Base-by-base conservation (phyloP, 1,284 basidiomycete species). In the Cryptococcus sp. region DNA sequence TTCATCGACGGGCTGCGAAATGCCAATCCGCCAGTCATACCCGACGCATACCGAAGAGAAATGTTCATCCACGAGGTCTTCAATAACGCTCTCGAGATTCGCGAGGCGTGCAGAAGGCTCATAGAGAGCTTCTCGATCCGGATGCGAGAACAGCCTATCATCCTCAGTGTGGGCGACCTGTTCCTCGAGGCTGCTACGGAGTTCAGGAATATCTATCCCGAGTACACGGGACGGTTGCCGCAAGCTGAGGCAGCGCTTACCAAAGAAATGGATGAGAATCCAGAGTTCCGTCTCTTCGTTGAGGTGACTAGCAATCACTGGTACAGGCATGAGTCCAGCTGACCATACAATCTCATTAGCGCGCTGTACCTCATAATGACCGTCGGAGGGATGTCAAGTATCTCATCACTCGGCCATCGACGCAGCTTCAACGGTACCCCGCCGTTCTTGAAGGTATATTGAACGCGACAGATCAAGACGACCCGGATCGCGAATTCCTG, bases 371-470 rank as follows among this genome's bases (percentile, higher is more conserved):
- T 20, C 82, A 86, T 61, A 86, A 86, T 20, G 88, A 89, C 50
- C 83, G 87, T 6, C 84, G 89, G 52, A 84, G 89, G n/a, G 91
- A 95, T 65, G 82, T 96, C 61, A 91, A 90, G 66, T 87, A 91
- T 67, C 91, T 93, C 74, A 82, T 97, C 63, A 89, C 87, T 53
- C 84, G 92, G 6, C 92, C 94, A 1, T 86, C 88, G 0, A 90
- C 93, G 61, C 91, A 95, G 73, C 81, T 97, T 13, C 90, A 93
- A 73, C 89, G 91, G 62, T 97, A 97, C 72, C 90, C 91, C 8
- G 85, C 91, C 1, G 82, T 93, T 11, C 82, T 98, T 1, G 89
- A 93, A 67, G 91, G 91, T 2, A 90, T 97, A 54, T 84, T 88
- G 66, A 85, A 88, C 58, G 87, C 88, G 72, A 95, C 93, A 0